phyloP scores from a whole-genome alignment of 2,329 filamentous ascomycete genomes.

The Sporothrix pallida region DNA sequence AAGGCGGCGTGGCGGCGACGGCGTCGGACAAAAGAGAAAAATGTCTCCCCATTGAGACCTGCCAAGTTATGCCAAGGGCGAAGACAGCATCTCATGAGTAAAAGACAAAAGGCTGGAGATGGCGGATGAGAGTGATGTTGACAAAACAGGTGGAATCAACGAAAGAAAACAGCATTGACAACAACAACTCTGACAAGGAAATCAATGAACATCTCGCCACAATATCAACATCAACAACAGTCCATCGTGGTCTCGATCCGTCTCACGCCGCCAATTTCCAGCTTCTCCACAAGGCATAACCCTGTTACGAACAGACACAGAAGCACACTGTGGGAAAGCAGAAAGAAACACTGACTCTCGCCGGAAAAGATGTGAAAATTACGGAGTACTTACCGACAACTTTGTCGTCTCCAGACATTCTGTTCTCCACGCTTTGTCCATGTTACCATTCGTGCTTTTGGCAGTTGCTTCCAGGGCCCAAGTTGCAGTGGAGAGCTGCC shows the following conservation, averaged over 20 bases:
- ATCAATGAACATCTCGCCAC: neutral
- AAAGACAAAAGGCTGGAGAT: neutral
- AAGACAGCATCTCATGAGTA: neutral
- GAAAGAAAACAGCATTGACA: neutral
- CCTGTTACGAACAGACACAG: neutral
- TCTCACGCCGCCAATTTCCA: conserved; percentile 16
- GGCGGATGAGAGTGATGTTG: neutral
- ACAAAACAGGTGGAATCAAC: neutral
- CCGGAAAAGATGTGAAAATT: too few species aligned
- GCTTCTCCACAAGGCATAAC: neutral
- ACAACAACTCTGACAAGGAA: neutral
- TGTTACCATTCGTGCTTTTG: neutral
- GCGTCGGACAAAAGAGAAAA: neutral
- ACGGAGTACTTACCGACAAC: too few species aligned
- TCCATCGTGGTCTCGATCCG: neutral
- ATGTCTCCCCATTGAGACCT: neutral
- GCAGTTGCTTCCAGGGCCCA: too few species aligned
- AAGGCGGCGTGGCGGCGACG: neutral
- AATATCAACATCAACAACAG: neutral
- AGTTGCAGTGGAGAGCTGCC: neutral
- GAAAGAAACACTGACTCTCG: neutral
- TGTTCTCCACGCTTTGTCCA: too few species aligned
- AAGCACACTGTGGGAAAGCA: neutral
- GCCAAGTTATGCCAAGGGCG: neutral
- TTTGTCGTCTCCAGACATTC: too few species aligned